Percentiles rank a stretch among this genome's conserved stretches.
Conservation (phyloP, 2,329 filamentous ascomycete genomes). For the Colletotrichum melonis region DNA sequence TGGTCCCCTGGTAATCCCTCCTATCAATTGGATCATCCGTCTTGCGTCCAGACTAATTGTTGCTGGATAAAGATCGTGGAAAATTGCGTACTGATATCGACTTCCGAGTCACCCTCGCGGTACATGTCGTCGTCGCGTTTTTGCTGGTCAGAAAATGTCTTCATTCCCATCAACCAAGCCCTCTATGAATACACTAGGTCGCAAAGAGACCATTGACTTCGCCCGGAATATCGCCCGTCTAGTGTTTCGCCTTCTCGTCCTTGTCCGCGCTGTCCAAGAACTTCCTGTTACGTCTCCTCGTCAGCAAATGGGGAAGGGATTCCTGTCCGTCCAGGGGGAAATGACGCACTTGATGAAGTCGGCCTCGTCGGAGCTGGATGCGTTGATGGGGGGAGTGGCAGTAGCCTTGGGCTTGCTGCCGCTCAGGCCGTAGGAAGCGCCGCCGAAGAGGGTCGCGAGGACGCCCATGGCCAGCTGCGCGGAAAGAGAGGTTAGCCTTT, state of each 20-base stretch:
- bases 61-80: background rate
- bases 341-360: conserved; percentile 72
- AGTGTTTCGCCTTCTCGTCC: conserved; percentile 57
- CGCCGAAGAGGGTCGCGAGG: conserved; percentile 59
- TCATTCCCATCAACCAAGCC: conserved; percentile 30
- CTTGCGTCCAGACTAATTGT: background rate
- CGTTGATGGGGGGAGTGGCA: conserved; percentile 69
- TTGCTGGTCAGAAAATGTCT: conserved; percentile 32
- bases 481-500: conserved; percentile 37
- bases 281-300: conserved; percentile 50
- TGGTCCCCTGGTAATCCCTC: background rate
- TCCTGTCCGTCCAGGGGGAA: background rate
- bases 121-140: background rate
- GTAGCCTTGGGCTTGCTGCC: conserved; percentile 55
- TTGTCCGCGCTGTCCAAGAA: conserved; percentile 57
- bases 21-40: background rate
- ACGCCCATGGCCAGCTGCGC: conserved; percentile 67
- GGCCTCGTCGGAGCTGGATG: conserved; percentile 70
- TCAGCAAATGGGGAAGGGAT: conserved; percentile 9
- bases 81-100: background rate
- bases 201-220: conserved; percentile 29
- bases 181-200: conserved; percentile 36
- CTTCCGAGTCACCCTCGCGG: background rate
- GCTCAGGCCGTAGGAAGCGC: conserved; percentile 52
- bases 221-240: conserved; percentile 38